A percentile compares a stretch with the other conserved stretches of the same genome.
Conservation (phyloP, 2,329 filamentous ascomycete genomes). For the Cordyceps sp. region DNA sequence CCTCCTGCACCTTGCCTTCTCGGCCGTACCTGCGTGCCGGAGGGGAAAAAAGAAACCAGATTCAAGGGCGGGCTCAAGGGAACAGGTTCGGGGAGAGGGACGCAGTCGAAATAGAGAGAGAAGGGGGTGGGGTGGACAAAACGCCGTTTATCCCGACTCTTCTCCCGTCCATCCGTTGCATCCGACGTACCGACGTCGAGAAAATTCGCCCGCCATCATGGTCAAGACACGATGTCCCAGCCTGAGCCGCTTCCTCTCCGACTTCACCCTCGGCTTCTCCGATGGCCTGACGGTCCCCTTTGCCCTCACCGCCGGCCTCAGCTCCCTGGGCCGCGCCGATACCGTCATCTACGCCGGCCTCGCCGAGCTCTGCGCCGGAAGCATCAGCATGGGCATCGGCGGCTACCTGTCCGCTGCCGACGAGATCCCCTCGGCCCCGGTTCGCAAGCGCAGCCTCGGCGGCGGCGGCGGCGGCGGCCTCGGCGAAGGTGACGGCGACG, state of each 20-base stretch:
- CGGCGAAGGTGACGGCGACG: conserved; percentile 1
- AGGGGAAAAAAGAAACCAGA: too few species aligned
- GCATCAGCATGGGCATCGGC: conserved; percentile 59
- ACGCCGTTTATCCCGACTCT: background rate
- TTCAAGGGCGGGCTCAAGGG: too few species aligned
- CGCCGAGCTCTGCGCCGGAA: conserved; percentile 53
- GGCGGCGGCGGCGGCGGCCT: background rate
- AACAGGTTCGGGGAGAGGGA: too few species aligned
- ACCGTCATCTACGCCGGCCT: conserved; percentile 52
- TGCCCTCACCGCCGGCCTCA: conserved; percentile 54
- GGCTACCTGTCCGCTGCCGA: conserved; percentile 46
- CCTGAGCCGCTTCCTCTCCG: conserved; percentile 30
- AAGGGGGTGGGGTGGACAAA: too few species aligned
- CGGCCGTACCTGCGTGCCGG: too few species aligned
- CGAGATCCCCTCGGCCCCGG: conserved; percentile 7
- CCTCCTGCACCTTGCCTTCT: too few species aligned
- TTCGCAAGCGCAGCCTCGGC: background rate
- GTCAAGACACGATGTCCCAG: conserved; percentile 9
- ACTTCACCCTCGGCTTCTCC: conserved; percentile 57
- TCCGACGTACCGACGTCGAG: background rate
- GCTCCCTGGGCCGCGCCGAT: conserved; percentile 39
- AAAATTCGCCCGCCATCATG: conserved; percentile 3
- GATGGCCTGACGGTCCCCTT: conserved; percentile 64
- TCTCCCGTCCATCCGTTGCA: background rate
- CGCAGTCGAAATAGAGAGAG: too few species aligned